These are phyloP conservation scores for Silene vulgaris DNA, from an alignment of 179 eudicot species.

Conservation along the genomic window DNA sequence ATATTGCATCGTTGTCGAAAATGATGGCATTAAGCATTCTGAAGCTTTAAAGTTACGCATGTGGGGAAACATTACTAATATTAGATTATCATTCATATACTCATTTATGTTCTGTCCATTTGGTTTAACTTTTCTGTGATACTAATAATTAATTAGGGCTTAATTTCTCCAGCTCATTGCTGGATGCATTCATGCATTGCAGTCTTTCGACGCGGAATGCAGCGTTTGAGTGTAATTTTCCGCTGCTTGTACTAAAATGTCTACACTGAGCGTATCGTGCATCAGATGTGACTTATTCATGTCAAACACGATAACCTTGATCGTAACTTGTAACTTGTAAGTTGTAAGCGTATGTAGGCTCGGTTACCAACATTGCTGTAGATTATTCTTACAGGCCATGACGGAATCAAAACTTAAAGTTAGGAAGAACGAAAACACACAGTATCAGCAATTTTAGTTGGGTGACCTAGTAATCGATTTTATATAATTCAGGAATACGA, in stretches of 20 bases:
- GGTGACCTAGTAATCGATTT: too few relatives aligned
- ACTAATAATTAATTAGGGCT: neutral
- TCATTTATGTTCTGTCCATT: neutral
- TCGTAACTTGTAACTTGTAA: too few relatives aligned
- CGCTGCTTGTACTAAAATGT: neutral
- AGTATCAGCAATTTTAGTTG: too few relatives aligned
- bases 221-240: neutral
- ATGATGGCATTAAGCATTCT: slow-evolving; percentile 1
- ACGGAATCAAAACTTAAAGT: too few relatives aligned
- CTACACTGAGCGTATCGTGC: too few relatives aligned
- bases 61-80: neutral
- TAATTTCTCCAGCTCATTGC: neutral
- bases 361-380: too few relatives aligned
- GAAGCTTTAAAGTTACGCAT: slow-evolving; percentile 18
- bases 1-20: neutral
- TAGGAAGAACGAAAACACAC: too few relatives aligned
- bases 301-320: too few relatives aligned
- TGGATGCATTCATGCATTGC: neutral
- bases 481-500: too few relatives aligned
- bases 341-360: too few relatives aligned
- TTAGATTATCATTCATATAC: neutral
- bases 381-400: too few relatives aligned
- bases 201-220: neutral
- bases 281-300: too few relatives aligned
- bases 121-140: slow-evolving; percentile 2